phyloP scores from a whole-genome alignment of 441 rosid genomes.

The Macaranga tanarius region DNA sequence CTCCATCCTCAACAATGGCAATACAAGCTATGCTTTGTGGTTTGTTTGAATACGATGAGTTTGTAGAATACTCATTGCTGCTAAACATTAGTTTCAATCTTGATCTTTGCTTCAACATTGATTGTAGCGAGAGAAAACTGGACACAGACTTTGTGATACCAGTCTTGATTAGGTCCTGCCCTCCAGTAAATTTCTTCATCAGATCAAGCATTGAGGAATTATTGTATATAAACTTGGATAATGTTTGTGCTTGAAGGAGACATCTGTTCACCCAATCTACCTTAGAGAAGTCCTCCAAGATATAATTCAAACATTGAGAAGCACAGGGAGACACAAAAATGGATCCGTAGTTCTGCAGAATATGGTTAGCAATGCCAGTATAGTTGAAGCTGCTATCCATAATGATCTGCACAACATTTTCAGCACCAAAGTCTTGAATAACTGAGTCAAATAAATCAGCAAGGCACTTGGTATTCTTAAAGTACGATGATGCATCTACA shows the following conservation, averaged over 20 bases:
- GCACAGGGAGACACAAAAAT: conserved; percentile 83
- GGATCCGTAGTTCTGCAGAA: conserved; percentile 64
- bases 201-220: conserved; percentile 64
- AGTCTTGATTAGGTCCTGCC: conserved; percentile 65
- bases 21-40: conserved; percentile 58
- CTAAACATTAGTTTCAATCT: conserved; percentile 69
- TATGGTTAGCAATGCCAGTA: conserved; percentile 64
- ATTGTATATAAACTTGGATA: conserved; percentile 70
- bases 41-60: conserved; percentile 53
- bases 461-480: conserved; percentile 66
- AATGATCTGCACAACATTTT: conserved; percentile 81
- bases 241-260: conserved; percentile 60
- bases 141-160: conserved; percentile 73
- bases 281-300: conserved; percentile 77
- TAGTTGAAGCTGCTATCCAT: conserved; percentile 67
- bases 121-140: conserved; percentile 66
- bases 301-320: conserved; percentile 70
- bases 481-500: conserved; percentile 73
- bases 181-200: conserved; percentile 67
- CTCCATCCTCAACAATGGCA: conserved; percentile 60
- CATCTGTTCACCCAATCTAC: conserved; percentile 87
- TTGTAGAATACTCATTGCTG: conserved; percentile 62
- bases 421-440: conserved; percentile 71
- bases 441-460: conserved; percentile 77
- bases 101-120: conserved; percentile 68